phyloP scores from a whole-genome alignment of 2,329 filamentous ascomycete genomes.

The Aspergillus sp. region DNA sequence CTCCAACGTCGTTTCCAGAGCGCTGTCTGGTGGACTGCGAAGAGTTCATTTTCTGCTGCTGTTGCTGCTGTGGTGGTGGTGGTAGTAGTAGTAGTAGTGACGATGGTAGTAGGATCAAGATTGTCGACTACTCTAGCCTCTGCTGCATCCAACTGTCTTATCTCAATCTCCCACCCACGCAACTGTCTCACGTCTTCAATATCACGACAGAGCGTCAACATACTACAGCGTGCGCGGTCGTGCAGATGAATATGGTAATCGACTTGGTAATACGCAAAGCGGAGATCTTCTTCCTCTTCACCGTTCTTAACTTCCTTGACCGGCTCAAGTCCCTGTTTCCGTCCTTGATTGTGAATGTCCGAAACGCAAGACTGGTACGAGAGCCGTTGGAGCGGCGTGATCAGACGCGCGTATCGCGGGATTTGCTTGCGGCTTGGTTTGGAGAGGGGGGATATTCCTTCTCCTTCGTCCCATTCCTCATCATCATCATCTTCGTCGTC shows the following conservation, averaged over 20 bases:
- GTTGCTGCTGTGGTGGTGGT: not conserved
- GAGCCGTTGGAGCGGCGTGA: not conserved
- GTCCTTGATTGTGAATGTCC: not conserved
- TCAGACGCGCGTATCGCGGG: not conserved
- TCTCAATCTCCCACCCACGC: slow-evolving; percentile 19
- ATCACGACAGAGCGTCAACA: slow-evolving; percentile 24
- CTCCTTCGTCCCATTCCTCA: not conserved
- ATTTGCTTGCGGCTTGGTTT: not conserved
- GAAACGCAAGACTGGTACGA: not conserved
- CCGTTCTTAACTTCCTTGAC: not conserved
- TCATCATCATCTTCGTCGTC: not conserved
- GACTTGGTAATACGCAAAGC: slow-evolving; percentile 23
- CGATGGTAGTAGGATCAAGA: no score
- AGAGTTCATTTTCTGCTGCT: not conserved
- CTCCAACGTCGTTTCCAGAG: slow-evolving; percentile 7
- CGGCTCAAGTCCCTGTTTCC: no score
- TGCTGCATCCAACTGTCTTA: not conserved
- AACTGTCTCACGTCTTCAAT: slow-evolving; percentile 20
- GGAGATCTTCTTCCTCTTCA: not conserved
- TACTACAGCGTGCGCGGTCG: slow-evolving; percentile 15
- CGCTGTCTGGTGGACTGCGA: slow-evolving; percentile 3
- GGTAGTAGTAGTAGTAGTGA: no score
- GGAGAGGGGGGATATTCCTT: not conserved
- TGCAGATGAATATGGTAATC: slow-evolving; percentile 31
- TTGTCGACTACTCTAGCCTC: no score